Evolutionary conservation across 2,329 filamentous ascomycete genomes (phyloP), one percentile per base, ranked within the genome.

Genomic region (Dothistroma septosporum): DNA sequence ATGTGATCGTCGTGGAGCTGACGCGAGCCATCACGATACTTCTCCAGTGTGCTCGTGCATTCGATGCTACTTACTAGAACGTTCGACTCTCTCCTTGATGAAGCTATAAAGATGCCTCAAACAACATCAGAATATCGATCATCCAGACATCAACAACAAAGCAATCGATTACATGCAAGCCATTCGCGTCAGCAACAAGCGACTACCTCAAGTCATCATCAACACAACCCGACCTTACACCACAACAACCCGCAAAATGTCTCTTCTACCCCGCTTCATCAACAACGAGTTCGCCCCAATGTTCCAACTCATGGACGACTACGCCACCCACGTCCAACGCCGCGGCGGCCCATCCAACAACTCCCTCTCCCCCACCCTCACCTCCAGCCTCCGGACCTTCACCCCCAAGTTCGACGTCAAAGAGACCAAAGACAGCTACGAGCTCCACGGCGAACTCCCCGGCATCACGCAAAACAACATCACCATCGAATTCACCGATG

Each of bases 361-460:
- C 54, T 48, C 48, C 32, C 50, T 57, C 33, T 33, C 57, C 57
- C 41, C 57, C 58, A 58, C 53, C 58, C 16, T 61, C 50, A 33
- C 57, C 53, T 68, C 67, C 28, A 58, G 53, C 60, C 67, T 82
- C 53, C 80, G 79, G 52, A 79, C 83, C 71, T 92, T 91, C 83
- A 83, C 84, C 60, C 90, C 90, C 58, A 88, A 86, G 76, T 93
- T 93, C 72, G 90, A 93, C 70, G 82, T 92, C 63, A 87, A 84
- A 73, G 90, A 94, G 78, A 84, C 83, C 12, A 82, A 83, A 62
- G 76, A 85, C 6, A 74, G 79, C 64, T 93, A 91, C 72, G 87
- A 93, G 76, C 86, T 93, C 21, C 85, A 92, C 69, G 90, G 90
- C 69, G 90, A 93, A 76, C 84, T 93, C 6, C 87, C 90, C 0